These are phyloP conservation scores for Grosmannia serpens DNA, from an alignment of 2,329 filamentous ascomycete species.

Conservation along the genomic window DNA sequence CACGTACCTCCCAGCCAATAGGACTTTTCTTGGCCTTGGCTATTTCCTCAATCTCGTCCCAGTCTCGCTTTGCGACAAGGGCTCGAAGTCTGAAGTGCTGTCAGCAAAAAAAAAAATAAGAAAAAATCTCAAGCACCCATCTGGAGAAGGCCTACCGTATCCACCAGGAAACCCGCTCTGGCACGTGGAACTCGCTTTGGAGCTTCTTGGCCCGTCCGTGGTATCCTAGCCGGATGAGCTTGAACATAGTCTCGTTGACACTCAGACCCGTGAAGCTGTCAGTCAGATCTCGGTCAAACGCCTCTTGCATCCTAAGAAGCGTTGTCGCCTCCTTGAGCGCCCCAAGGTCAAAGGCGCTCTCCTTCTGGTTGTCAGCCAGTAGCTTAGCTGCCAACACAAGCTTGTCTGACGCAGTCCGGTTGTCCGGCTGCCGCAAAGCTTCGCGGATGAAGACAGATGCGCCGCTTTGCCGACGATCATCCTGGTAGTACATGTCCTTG, in stretches of 20 bases:
- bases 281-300: constrained; percentile 72
- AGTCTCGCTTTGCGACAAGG: constrained; percentile 80
- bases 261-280: constrained; percentile 70
- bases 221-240: constrained; percentile 72
- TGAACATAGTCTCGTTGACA: constrained; percentile 86
- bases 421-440: constrained; percentile 61
- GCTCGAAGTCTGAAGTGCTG: constrained; percentile 56
- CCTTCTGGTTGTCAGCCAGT: constrained; percentile 66
- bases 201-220: constrained; percentile 77
- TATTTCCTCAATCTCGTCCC: constrained; percentile 84
- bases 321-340: constrained; percentile 69
- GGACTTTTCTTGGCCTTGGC: constrained; percentile 70
- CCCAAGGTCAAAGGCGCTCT: constrained; percentile 61
- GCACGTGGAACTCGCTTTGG: constrained; percentile 83
- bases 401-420: constrained; percentile 67
- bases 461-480: constrained; percentile 80
- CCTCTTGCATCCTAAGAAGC: constrained; percentile 75
- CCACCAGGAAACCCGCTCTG: constrained; percentile 88
- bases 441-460: constrained; percentile 80
- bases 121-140: not conserved
- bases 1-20: constrained; percentile 86
- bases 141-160: constrained; percentile 33
- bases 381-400: constrained; percentile 76
- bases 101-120: constrained; percentile 1
- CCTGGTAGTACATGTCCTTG: constrained; percentile 96